Evolutionary conservation across 306 rosid species (phyloP).

Genomic region (Clitoria ternatea): DNA sequence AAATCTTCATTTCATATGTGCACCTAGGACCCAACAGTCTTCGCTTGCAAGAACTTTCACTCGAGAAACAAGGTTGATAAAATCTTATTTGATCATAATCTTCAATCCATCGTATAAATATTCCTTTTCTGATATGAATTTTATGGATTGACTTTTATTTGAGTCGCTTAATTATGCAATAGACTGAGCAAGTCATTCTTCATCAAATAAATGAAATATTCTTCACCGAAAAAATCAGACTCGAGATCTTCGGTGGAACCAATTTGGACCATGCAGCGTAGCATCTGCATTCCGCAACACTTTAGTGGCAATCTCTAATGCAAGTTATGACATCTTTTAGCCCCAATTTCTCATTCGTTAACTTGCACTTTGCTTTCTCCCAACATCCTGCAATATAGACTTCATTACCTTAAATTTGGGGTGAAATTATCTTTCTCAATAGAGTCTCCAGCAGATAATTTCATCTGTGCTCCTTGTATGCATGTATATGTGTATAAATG

Average conservation of each 20-base stretch:
- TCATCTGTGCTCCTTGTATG: slow-evolving; percentile 41
- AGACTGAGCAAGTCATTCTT: neutral
- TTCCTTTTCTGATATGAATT: neutral
- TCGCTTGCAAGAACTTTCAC: neutral
- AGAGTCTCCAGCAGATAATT: slow-evolving; percentile 27
- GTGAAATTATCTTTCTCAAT: neutral
- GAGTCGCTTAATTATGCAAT: neutral
- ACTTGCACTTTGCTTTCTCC: neutral
- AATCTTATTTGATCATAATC: slow-evolving; percentile 7
- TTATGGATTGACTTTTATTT: neutral
- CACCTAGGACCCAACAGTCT: neutral
- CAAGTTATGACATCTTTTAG: neutral
- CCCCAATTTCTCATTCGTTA: slow-evolving; percentile 6
- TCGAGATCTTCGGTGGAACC: neutral
- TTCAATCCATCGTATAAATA: neutral
- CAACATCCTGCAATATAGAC: neutral
- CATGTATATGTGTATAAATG: no score
- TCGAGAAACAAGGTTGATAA: slow-evolving; percentile 5
- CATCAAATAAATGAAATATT: neutral
- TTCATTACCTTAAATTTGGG: neutral
- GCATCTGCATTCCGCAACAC: slow-evolving; percentile 7
- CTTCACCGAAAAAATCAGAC: neutral
- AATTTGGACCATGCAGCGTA: slow-evolving; percentile 9
- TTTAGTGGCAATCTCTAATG: neutral
- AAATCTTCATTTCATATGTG: neutral